Evolutionary conservation across 2,329 filamentous ascomycete genomes (phyloP).

Genomic region (Aspergillus amoenus): DNA sequence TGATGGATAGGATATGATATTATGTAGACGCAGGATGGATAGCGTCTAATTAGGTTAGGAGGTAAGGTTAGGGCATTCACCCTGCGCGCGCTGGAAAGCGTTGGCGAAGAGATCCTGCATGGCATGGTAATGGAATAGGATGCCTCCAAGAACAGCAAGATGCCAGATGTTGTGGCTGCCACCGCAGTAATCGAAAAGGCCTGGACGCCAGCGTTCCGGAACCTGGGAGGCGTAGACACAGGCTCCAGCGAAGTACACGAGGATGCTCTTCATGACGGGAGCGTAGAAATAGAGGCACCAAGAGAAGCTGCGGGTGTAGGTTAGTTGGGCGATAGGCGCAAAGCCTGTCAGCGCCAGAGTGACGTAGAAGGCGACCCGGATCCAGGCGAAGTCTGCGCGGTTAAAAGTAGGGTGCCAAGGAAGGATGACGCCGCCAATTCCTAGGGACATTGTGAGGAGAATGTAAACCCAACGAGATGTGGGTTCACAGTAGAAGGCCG

Average conservation of each 20-base stretch:
- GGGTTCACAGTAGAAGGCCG: slow-evolving; percentile 97
- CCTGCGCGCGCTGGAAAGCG: slow-evolving; percentile 68
- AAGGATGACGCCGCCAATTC: slow-evolving; percentile 82
- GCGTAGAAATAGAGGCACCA: slow-evolving; percentile 91
- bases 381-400: slow-evolving; percentile 86
- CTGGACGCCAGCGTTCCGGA: slow-evolving; percentile 89
- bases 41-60: slow-evolving; percentile 13
- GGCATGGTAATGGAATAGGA: slow-evolving; percentile 93
- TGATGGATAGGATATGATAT: background rate
- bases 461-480: slow-evolving; percentile 85
- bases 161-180: slow-evolving; percentile 99
- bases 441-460: slow-evolving; percentile 73
- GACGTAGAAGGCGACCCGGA: slow-evolving; percentile 87
- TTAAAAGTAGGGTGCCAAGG: slow-evolving; percentile 98
- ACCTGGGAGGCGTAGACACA: slow-evolving; percentile 87
- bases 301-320: slow-evolving; percentile 69
- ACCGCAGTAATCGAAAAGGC: slow-evolving; percentile 91
- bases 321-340: slow-evolving; percentile 81
- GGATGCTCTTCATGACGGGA: slow-evolving; percentile 77
- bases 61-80: slow-evolving; percentile 38
- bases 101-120: slow-evolving; percentile 92
- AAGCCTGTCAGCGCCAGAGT: slow-evolving; percentile 85
- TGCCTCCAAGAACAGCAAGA: slow-evolving; percentile 87
- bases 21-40: background rate
- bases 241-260: slow-evolving; percentile 83